These are phyloP conservation scores for Annulohypoxylon bovei DNA, from an alignment of 495 filamentous ascomycete species.

Conservation along the genomic window DNA sequence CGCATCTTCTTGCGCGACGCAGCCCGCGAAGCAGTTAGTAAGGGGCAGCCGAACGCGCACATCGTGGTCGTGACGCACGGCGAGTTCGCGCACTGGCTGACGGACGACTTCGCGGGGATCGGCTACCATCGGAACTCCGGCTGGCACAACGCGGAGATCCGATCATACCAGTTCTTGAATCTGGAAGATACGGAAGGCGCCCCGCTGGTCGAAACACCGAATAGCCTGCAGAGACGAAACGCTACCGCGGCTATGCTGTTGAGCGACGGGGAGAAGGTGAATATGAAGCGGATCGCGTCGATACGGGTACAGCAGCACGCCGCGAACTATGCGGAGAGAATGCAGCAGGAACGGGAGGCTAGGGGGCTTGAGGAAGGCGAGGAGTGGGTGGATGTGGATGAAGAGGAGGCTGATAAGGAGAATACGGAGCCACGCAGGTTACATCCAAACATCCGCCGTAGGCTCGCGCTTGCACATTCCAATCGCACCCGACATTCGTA, in stretches of 20 bases:
- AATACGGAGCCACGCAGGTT: not conserved
- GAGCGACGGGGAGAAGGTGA: not conserved
- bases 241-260: not conserved
- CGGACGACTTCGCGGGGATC: constrained; percentile 74
- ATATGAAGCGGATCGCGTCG: constrained; percentile 5
- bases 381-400: not conserved
- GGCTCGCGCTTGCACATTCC: not conserved
- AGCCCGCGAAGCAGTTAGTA: constrained; percentile 42
- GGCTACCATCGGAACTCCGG: constrained; percentile 30
- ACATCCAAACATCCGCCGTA: not conserved
- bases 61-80: constrained; percentile 63
- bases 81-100: constrained; percentile 68
- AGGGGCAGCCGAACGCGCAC: constrained; percentile 52
- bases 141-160: constrained; percentile 69
- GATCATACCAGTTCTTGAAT: constrained; percentile 69
- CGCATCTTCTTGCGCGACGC: constrained; percentile 67
- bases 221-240: constrained; percentile 51
- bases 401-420: not conserved
- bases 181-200: constrained; percentile 57
- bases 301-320: not conserved
- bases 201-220: constrained; percentile 62
- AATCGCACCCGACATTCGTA: not conserved
- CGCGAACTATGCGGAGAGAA: not conserved
- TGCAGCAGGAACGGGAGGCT: not conserved
- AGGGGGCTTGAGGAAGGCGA: not conserved